A percentile compares a stretch with the other conserved stretches of the same genome.
These are phyloP conservation scores for Ocimum tenuiflorum DNA, from an alignment of 257 asterid species.

Conservation along the genomic window DNA sequence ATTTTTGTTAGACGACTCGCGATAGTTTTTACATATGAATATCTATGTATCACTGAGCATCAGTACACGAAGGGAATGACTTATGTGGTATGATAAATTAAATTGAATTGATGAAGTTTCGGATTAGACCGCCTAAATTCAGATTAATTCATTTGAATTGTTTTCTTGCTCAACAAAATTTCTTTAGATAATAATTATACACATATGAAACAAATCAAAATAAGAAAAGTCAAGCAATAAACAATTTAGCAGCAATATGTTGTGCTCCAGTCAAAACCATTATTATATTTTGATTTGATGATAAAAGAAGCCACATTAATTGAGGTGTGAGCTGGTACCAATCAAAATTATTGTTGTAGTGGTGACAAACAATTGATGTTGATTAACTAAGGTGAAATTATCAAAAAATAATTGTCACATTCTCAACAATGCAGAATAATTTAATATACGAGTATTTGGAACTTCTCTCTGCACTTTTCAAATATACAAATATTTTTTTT, in stretches of 20 bases:
- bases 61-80: too few relatives aligned
- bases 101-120: too few relatives aligned
- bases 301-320: background rate
- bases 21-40: too few relatives aligned
- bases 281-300: background rate
- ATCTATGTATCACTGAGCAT: too few relatives aligned
- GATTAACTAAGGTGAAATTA: constrained; percentile 25
- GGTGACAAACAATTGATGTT: constrained; percentile 27
- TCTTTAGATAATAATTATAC: too few relatives aligned
- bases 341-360: constrained; percentile 18
- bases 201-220: too few relatives aligned
- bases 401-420: constrained; percentile 17
- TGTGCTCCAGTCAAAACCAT: background rate
- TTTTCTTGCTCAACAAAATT: too few relatives aligned
- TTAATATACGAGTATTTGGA: constrained; percentile 8
- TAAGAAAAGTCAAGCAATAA: background rate
- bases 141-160: too few relatives aligned
- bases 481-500: background rate
- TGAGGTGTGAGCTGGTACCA: background rate
- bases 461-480: constrained; percentile 1
- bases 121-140: too few relatives aligned
- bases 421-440: constrained; percentile 6
- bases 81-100: too few relatives aligned
- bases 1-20: too few relatives aligned
- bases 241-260: background rate